Evolutionary conservation across 805 yeast species (phyloP), one percentile per base, ranked within the genome.

Genomic region (Sugiyamaella mastotermitis): DNA sequence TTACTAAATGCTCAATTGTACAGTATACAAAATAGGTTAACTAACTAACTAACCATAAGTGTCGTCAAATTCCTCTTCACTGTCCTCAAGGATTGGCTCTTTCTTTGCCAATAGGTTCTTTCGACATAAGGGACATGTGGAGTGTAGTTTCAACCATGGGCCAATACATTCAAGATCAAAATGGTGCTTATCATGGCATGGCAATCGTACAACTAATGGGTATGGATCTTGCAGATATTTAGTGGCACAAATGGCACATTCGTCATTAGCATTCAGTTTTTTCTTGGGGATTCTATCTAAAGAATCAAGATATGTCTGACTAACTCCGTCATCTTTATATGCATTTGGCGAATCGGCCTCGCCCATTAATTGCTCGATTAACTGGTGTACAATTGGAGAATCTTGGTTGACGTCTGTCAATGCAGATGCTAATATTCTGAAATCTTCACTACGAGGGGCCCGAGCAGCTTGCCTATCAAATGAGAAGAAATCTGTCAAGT

Each of bases 121-220:
- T 47, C 97, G 68, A 55, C 97, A 90, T 51, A 90, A 59, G 0
- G 97, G 97, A 54, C 97, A 88, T 3, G 66, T 64, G 8, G 65
- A 47, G 38, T 59, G 56, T 33, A 77, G 65, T 46, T 76, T 74
- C 37, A 90, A 66, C 97, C 97, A 88, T 0, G 94, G 92, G 0
- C 82, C 80, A 26, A 90, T 78, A 57, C 97, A 88, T 49, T 90
- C 97, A 47, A 87, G 65, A 56, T 88, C 97, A 59, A 83, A 88
- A 29, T 70, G 70, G 58, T 88, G 97, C 25, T 66, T 70, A 5
- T 62, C 55, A 27, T 69, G 66, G 59, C 97, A 88, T 3, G 80
- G 80, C 18, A 88, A 66, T 48, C 71, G 66, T 13, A 86, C 95
- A 9, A 88, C 77, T 33, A 88, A 63, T 2, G 96, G 95, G 51